Evolutionary conservation across 1,139 yeast genomes (phyloP).

Genomic region (Candida glucosophila): DNA sequence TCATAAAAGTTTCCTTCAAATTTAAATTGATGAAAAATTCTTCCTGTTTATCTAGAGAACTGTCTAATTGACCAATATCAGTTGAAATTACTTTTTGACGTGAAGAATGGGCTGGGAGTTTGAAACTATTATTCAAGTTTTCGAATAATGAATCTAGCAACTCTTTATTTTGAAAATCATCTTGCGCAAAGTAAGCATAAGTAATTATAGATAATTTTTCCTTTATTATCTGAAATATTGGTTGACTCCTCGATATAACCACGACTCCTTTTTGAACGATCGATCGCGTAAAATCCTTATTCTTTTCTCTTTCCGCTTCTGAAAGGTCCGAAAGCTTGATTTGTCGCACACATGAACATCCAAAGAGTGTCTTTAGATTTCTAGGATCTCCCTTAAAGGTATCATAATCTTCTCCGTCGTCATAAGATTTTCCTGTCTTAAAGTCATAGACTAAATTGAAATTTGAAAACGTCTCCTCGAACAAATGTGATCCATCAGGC

Average conservation of each 20-base stretch:
- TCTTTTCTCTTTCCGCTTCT: slow-evolving; percentile 35
- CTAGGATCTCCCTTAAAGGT: slow-evolving; percentile 37
- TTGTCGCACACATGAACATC: slow-evolving; percentile 89
- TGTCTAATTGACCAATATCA: slow-evolving; percentile 3
- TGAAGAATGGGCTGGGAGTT: slow-evolving; percentile 16
- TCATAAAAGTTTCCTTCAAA: slow-evolving; percentile 53
- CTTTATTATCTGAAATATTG: slow-evolving; percentile 78
- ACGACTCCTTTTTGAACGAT: slow-evolving; percentile 90
- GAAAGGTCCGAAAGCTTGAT: slow-evolving; percentile 54
- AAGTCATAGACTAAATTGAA: slow-evolving; percentile 80
- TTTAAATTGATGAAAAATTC: slow-evolving; percentile 67
- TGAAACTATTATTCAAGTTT: slow-evolving; percentile 44
- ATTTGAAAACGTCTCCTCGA: slow-evolving; percentile 88
- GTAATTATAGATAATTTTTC: slow-evolving; percentile 89
- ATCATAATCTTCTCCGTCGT: slow-evolving; percentile 34
- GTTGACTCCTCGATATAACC: slow-evolving; percentile 70
- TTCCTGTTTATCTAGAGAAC: slow-evolving; percentile 17
- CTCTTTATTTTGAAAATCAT: slow-evolving; percentile 60
- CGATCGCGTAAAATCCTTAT: slow-evolving; percentile 72
- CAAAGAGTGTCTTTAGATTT: slow-evolving; percentile 69
- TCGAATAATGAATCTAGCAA: slow-evolving; percentile 66
- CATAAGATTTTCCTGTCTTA: slow-evolving; percentile 36
- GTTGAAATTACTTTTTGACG: slow-evolving; percentile 5
- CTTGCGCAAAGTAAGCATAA: slow-evolving; percentile 75
- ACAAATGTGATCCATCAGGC: slow-evolving; percentile 91